Evolutionary conservation across 176 grass and related monocot genomes (phyloP), one percentile per base, ranked within the genome.

Genomic region (Bolboschoenus planiculmis): DNA sequence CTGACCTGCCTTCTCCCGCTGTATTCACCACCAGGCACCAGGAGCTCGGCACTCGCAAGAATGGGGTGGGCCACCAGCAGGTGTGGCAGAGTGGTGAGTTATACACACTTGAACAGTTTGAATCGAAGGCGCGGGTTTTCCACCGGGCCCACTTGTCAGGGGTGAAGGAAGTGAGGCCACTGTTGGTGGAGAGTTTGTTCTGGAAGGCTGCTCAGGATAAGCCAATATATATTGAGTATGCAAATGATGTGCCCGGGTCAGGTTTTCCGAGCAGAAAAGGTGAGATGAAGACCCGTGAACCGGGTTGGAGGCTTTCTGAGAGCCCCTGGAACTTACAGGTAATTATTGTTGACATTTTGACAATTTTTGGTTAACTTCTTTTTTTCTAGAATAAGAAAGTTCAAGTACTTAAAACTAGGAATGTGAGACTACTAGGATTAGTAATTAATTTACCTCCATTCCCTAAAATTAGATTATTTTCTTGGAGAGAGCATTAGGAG

Each of bases 51-150:
- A 85, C 80, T 20, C 62, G 85, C 14, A 81, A 86, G 11, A 87
- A 85, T 9, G 78, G 85, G 15, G 65, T 56, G 31, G 85, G 90
- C 0, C 40, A 60, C 15, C 85, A 82, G 61, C 88, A 95, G 85
- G 97, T 96, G 11, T 96, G 97, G 97, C 93, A 99, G 93, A 99
- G 97, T 39, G 93, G 97, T 3, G 97, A 99, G 79, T 79, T 33
- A 56, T 99, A 99, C 80, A 91, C 91, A 6, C 91, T 96, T 14
- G 91, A 99, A 2, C 91, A 95, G 82, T 99, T 99, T 9, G 93
- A 96, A 81, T 86, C 89, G 53, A 96, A 95, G 86, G 94, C 97
- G 6, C 90, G 92, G 40, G 87, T 87, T 56, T 99, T 99, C 72
- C 84, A 93, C 10, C 88, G 80, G 20, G 65, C 56, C 8, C 86